Percentiles rank a stretch among this genome's conserved stretches.
Evolutionary conservation across 164 flowering plant genomes (phyloP).

Genomic region (Vitis vinifera): ASM3070453v1 NC_081815.1:3872501-3873000

Average conservation of each 20-base stretch:
- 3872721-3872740: conserved; percentile 9
- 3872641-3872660: background rate
- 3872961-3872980: background rate
- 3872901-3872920: conserved; percentile 26
- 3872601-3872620: background rate
- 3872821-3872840: conserved; percentile 26
- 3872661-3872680: conserved; percentile 26
- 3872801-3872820: conserved; percentile 9
- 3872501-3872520: too few species aligned
- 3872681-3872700: conserved; percentile 16
- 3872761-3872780: conserved; percentile 20
- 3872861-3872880: conserved; percentile 22
- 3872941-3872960: too few species aligned
- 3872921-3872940: background rate
- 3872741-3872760: conserved; percentile 18
- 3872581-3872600: too few species aligned
- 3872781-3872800: conserved; percentile 18
- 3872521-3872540: too few species aligned
- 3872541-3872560: too few species aligned
- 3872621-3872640: background rate
- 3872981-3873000: conserved; percentile 7
- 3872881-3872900: conserved; percentile 25
- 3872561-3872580: too few species aligned
- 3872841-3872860: conserved; percentile 19
- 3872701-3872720: conserved; percentile 10